phyloP scores from a whole-genome alignment of 768 basidiomycete genomes.

The Hygrocybe punicea region DNA sequence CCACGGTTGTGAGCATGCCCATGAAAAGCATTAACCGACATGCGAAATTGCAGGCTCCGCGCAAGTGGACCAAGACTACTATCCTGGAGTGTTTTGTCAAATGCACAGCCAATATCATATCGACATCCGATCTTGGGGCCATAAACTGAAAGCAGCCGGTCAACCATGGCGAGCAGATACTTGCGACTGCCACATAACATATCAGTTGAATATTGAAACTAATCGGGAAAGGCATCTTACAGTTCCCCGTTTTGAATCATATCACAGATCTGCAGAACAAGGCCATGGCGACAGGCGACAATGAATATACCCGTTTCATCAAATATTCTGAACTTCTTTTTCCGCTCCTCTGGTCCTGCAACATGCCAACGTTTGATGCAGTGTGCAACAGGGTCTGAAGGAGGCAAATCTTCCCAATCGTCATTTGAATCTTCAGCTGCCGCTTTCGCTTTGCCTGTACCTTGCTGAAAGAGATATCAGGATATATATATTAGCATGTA shows the following conservation, averaged over 20 bases:
- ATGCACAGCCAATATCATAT: constrained; percentile 26
- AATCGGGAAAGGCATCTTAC: constrained; percentile 14
- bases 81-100: constrained; percentile 16
- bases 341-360: constrained; percentile 15
- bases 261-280: constrained; percentile 8
- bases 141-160: constrained; percentile 13
- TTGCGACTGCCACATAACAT: constrained; percentile 14
- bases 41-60: constrained; percentile 1
- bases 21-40: constrained; percentile 19
- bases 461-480: background rate
- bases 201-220: background rate
- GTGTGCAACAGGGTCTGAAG: constrained; percentile 11
- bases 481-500: background rate
- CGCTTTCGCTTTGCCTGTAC: too few species aligned
- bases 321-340: constrained; percentile 25
- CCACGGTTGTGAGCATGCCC: constrained; percentile 19
- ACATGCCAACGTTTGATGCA: constrained; percentile 11
- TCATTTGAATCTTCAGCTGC: background rate
- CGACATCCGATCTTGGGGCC: constrained; percentile 9
- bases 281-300: constrained; percentile 23
- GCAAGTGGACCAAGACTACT: constrained; percentile 17
- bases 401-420: constrained; percentile 4
- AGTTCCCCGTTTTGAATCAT: constrained; percentile 32
- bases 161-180: constrained; percentile 20
- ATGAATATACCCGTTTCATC: constrained; percentile 30